Base-by-base conservation (phyloP, 2,329 filamentous ascomycete genomes). In the Penicillium sp. region DNA sequence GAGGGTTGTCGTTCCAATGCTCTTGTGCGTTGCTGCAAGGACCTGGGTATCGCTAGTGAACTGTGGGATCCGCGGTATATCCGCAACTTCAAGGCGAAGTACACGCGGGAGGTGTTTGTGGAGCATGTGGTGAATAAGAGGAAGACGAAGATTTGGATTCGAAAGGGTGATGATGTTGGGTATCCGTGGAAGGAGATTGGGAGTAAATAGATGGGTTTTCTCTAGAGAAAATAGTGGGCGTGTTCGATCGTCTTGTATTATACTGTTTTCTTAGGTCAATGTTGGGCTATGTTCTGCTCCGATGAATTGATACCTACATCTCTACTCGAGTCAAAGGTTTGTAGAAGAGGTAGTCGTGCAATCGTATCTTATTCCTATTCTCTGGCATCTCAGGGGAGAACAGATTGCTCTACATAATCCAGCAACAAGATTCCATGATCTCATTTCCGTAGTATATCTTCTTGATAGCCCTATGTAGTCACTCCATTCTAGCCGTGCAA, bases 1-100 rank as follows among this genome's bases (percentile, higher is more conserved):
- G 93, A 98, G 73, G 93, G 93, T 46, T 95, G 90, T 79, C 96
- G 96, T 74, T 95, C 90, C 55, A 98, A 98, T 68, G 93, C 93
- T 10, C 79, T 98, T 59, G 95, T 97, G 84, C 88, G 93, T 50
- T 97, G 92, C 80, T 97, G 93, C 78, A 98, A 98, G 76, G 93
- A 98, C 70, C 75, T 98, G 28, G 93, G 93, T 31, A 87, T 98
- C 57, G 93, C 89, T 1, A 91, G 87, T 57, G 93, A 98, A 73
- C 80, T 98, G 18, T 98, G 93, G 93, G 93, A 98, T 74, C 93
- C 93, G 31, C 78, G 88, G 47, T 98, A 87, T 74, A 89, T 97
- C 58, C 82, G 88, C 62, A 81, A 81, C 61, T 98, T 89, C 75
- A 87, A 87, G 77, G 83, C 82, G 62, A 75, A 84, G 60, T 75